Conservation (phyloP, 1,284 basidiomycete species). For the Blastosporella zonata region DNA sequence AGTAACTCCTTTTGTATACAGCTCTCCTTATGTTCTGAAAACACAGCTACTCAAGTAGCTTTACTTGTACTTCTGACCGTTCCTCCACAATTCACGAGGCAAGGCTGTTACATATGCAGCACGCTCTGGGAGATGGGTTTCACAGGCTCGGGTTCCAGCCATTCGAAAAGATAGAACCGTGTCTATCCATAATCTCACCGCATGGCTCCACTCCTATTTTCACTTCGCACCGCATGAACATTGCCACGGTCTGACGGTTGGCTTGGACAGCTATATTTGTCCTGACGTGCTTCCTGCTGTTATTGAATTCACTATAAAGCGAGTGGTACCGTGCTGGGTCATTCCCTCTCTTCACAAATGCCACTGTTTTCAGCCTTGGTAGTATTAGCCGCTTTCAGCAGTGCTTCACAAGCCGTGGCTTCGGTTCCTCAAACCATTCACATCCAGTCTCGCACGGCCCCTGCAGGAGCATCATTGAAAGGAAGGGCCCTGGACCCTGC, state of each 20-base stretch:
- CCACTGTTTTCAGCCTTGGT: conserved; percentile 1
- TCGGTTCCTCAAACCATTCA: conserved; percentile 34
- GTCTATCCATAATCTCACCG: background rate
- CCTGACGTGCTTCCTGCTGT: background rate
- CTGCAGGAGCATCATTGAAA: conserved; percentile 28
- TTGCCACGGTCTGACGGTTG: background rate
- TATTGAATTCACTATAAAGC: background rate
- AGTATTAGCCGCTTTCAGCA: conserved; percentile 2
- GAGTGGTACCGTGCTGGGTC: background rate
- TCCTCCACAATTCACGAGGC: no score
- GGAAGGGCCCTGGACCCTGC: conserved; percentile 37
- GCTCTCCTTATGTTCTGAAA: no score
- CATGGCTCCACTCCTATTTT: no score
- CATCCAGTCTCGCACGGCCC: conserved; percentile 36
- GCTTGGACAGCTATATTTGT: background rate
- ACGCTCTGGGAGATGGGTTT: no score
- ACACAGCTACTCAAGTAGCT: no score
- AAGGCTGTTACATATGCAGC: no score
- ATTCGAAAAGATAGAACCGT: background rate
- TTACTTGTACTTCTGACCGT: no score
- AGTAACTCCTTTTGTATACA: no score
- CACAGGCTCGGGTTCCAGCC: background rate
- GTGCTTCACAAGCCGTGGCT: conserved; percentile 10
- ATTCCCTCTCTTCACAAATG: conserved; percentile 1
- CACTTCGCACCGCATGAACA: background rate